These are phyloP conservation scores for Coffea humblotiana DNA, from an alignment of 305 asterid species.

Conservation along the genomic window DNA sequence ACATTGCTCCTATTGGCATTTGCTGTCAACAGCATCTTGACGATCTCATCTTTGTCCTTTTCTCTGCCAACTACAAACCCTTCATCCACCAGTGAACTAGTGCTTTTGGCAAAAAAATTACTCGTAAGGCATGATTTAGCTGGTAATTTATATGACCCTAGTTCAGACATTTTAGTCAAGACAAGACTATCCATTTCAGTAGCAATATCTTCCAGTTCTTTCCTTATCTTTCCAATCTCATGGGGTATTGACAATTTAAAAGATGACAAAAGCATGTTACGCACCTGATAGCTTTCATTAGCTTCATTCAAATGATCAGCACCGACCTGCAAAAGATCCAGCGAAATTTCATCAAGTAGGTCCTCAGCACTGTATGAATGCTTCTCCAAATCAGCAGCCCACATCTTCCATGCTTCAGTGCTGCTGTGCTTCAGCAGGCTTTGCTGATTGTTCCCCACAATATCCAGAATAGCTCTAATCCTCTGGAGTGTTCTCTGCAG, in stretches of 20 bases:
- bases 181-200: slow-evolving; percentile 8
- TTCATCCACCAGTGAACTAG: slow-evolving; percentile 16
- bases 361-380: slow-evolving; percentile 5
- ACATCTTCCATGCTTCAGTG: slow-evolving; percentile 13
- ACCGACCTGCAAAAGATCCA: background rate
- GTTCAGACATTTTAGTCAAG: background rate
- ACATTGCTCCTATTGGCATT: background rate
- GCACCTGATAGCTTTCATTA: background rate
- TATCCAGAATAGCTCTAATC: slow-evolving; percentile 2
- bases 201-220: slow-evolving; percentile 3
- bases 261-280: slow-evolving; percentile 4
- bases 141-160: background rate
- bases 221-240: slow-evolving; percentile 2
- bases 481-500: slow-evolving; percentile 13
- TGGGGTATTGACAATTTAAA: background rate
- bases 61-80: slow-evolving; percentile 10
- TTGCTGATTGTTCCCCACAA: background rate
- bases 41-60: slow-evolving; percentile 1
- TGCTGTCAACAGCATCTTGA: background rate
- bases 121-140: background rate
- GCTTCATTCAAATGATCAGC: background rate
- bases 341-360: background rate
- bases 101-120: background rate
- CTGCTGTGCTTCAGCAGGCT: background rate
- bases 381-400: slow-evolving; percentile 5